Base-by-base conservation (phyloP, 1,284 basidiomycete species). In the Termitomyces sp. region DNA sequence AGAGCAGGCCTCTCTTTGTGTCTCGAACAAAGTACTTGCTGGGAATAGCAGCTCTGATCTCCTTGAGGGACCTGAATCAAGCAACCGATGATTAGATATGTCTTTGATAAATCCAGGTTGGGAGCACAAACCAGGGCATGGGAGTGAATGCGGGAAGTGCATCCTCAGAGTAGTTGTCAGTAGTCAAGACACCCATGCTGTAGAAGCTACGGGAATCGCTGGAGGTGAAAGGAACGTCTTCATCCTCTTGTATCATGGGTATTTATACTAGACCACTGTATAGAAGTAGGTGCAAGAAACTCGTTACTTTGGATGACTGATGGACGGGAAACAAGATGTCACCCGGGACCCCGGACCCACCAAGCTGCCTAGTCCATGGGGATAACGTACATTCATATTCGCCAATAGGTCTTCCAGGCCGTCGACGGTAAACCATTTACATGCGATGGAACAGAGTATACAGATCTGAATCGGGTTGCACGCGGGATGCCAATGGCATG, bases 21-120 rank as follows among this genome's bases (percentile, higher is more conserved):
- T 74, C 67, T 9, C 76, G 70, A 4, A 73, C 64, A 60, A 81
- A 81, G 39, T 76, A 70, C 33, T 72, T 71, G 1, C 72, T 52
- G 0, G 83, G 83, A 34, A 84, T 82, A 10, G 77, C 78, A 40
- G 69, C 71, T 21, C 78, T 73, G 34, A 84, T 82, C 53, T 83
- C 77, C 55, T 75, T 73, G 50, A 83, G 65, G 44, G 78, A 74
- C 75, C 76, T 78, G 61, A 74, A 40, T 60, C 44, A 33, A 38
- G 9, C 45, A 45, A 40, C 28, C 31, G 42, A 30, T 56, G 40
- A 48, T 51, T 41, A 28, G 49, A 17, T 30, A 36, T 8, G 45
- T 12, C 6, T 2, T 13, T 10, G 2, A 33, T 2, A 2, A 34
- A 65, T 70, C 59, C 78, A 30, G 44, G 34, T 24, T 30, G 24